Base-by-base conservation (phyloP, 2,329 filamentous ascomycete genomes). In the Gaeumannomyces tritici region DNA sequence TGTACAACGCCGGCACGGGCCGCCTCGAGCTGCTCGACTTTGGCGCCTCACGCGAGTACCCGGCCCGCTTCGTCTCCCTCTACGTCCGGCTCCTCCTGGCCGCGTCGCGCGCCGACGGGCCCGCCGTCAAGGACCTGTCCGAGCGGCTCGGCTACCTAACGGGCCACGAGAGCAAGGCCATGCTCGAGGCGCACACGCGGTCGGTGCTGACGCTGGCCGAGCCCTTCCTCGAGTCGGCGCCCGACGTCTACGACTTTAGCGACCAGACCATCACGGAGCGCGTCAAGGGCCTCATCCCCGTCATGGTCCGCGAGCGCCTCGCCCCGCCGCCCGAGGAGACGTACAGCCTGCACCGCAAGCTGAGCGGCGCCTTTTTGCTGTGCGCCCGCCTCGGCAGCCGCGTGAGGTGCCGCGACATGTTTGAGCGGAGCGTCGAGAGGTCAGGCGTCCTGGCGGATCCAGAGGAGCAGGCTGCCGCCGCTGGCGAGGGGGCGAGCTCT, bases 251-350 rank as follows among this genome's bases (percentile, higher is more conserved):
- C 73, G 91, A 99, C 73, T 99, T 99, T 75, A 80, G 84, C 64
- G 86, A 93, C 70, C 95, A 99, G 79, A 99, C 93, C 1, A 98
- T 99, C 68, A 99, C 95, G 1, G 93, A 98, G 71, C 83, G 96
- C 57, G 93, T 99, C 63, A 87, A 93, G 70, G 83, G 80, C 4
- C 81, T 96, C 61, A 98, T 99, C 67, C 95, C 95, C 21, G 79
- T 96, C 61, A 99, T 99, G 95, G 81, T 99, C 58, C 84, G 85
- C 63, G 95, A 99, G 79, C 79, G 95, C 47, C 77, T 99, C 26
- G 86, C 91, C 21, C 93, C 95, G 28, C 95, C 96, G 28, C 95
- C 95, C 0, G 96, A 99, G 77, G 95, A 99, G 80, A 99, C 95
- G 61, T 99, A 99, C 72, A 93, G 89, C 72, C 76, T 99, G 70